A percentile compares a stretch with the other conserved stretches of the same genome.
These are phyloP conservation scores for Fusarium sterilihyphosum DNA, from an alignment of 2,329 filamentous ascomycete species.

Conservation along the genomic window DNA sequence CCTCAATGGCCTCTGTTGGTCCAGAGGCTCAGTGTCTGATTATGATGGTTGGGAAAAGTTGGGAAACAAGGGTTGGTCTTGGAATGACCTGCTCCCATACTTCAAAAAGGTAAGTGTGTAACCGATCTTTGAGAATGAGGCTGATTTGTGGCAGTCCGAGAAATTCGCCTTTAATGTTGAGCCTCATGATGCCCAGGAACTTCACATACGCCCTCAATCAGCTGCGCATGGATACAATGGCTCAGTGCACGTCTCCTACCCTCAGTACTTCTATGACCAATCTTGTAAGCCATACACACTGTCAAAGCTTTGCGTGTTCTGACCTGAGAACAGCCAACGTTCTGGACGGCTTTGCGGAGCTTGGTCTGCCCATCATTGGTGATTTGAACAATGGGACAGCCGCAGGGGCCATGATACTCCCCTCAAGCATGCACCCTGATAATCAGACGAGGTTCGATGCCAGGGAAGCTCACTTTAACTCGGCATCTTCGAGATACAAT, in stretches of 20 bases:
- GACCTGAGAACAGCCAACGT: neutral
- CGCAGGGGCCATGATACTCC: slow-evolving; percentile 14
- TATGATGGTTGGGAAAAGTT: slow-evolving; percentile 57
- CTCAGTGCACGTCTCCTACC: slow-evolving; percentile 22
- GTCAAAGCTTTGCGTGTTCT: neutral
- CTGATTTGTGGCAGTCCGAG: slow-evolving; percentile 12
- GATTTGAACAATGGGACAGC: slow-evolving; percentile 22
- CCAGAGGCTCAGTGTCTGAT: slow-evolving; percentile 49
- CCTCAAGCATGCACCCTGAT: slow-evolving; percentile 21
- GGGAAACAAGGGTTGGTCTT: slow-evolving; percentile 56
- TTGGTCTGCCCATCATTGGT: slow-evolving; percentile 15
- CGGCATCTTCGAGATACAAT: neutral
- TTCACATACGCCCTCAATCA: slow-evolving; percentile 7
- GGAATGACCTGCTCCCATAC: slow-evolving; percentile 53
- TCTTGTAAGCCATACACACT: neutral
- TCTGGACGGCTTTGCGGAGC: slow-evolving; percentile 8
- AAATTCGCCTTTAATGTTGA: slow-evolving; percentile 6
- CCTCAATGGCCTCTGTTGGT: slow-evolving; percentile 53
- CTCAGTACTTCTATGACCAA: slow-evolving; percentile 18
- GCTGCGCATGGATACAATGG: slow-evolving; percentile 5
- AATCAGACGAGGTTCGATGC: slow-evolving; percentile 18
- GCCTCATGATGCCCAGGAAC: neutral
- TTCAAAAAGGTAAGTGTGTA: slow-evolving; percentile 51
- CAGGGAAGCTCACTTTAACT: slow-evolving; percentile 19
- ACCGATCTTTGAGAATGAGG: no score